Base-by-base conservation (phyloP, 148 eudicot genomes). In the Camellia japonica region DNA sequence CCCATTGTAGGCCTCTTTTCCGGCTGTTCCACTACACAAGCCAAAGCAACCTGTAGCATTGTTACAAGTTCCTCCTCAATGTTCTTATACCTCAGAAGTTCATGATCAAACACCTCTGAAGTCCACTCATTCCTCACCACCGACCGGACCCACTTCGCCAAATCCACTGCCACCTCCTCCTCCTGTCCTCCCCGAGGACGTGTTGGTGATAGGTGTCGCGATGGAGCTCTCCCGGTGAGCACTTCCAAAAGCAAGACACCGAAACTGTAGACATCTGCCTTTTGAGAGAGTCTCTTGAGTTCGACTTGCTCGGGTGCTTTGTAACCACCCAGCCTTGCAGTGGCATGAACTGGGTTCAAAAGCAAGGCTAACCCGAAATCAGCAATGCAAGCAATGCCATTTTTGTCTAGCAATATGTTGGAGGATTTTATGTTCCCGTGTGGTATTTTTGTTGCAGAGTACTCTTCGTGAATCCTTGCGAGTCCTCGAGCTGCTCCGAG, bases 51-150 rank as follows among this genome's bases (percentile, higher is more conserved):
- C 76, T 95, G 97, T 19, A 95, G 89, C 93, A 92, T 91, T 4
- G 94, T 81, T 60, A 95, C 97, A 23, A 95, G 84, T 82, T 95
- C 99, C 81, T 95, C 98, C 81, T 95, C 98, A 5, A 95, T 95
- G 85, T 93, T 92, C 88, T 95, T 95, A 82, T 95, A 95, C 93
- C 99, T 95, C 81, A 93, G 54, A 42, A 95, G 82, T 52, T 95
- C 99, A 2, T 88, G 90, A 78, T 95, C 99, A 75, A 92, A 95
- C 71, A 95, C 98, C 81, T 95, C 95, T 0, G 99, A 93, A 1
- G 98, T 95, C 99, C 99, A 95, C 86, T 95, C 97, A 78, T 95
- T 98, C 73, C 91, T 88, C 65, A 92, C 98, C 79, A 95, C 93
- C 1, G 97, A 95, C 68, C 85, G 84, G 2, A 93, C 97, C 98